These are phyloP conservation scores for Sicyos baderoa DNA, from an alignment of 306 rosid species.

Conservation along the genomic window DNA sequence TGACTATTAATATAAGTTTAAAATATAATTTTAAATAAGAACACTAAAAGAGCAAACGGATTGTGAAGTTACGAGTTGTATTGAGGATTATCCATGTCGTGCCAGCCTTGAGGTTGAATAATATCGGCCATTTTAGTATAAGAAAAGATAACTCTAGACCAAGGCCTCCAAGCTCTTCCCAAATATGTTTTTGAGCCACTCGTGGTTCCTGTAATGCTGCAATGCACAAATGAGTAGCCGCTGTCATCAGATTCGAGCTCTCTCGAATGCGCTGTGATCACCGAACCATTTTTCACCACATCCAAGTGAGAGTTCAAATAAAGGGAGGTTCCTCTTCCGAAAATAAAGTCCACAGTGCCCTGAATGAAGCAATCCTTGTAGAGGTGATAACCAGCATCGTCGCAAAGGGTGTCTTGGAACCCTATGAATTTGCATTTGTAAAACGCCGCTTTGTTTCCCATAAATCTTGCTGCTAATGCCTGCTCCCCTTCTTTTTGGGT, in stretches of 20 bases:
- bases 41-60: too few species aligned
- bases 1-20: too few species aligned
- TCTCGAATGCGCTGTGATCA: constrained; percentile 54
- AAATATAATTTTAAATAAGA: too few species aligned
- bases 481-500: constrained; percentile 26
- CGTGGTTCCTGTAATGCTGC: constrained; percentile 31
- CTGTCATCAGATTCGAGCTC: not conserved
- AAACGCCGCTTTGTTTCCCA: constrained; percentile 29
- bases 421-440: constrained; percentile 35
- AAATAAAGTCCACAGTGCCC: constrained; percentile 39
- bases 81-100: constrained; percentile 3
- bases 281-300: constrained; percentile 21
- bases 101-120: constrained; percentile 38
- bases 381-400: constrained; percentile 36
- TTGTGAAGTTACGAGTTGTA: constrained; percentile 19
- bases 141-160: constrained; percentile 35
- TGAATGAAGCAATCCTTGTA: constrained; percentile 39
- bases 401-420: constrained; percentile 46
- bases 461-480: constrained; percentile 41
- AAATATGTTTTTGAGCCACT: constrained; percentile 26
- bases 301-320: constrained; percentile 33
- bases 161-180: constrained; percentile 50
- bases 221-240: constrained; percentile 46
- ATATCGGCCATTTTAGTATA: constrained; percentile 27
- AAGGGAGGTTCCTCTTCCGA: constrained; percentile 36